Conservation (phyloP, 2,329 filamentous ascomycete species). For the Epichloe scottii region DNA sequence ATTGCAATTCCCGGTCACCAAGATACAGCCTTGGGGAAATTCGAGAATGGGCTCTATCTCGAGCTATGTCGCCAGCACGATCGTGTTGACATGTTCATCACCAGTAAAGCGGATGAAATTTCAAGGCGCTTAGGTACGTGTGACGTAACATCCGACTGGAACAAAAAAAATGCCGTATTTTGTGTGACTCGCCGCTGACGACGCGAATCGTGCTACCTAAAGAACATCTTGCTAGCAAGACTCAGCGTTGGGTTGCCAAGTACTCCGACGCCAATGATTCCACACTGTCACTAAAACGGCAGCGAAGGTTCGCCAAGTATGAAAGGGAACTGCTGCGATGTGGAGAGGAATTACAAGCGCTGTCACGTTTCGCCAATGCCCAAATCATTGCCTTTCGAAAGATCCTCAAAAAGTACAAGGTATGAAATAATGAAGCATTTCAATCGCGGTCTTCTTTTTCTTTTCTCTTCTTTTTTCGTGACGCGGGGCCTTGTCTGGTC, state of each 20-base stretch:
- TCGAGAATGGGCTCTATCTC: slow-evolving; percentile 59
- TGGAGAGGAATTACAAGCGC: slow-evolving; percentile 56
- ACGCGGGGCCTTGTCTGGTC: no score
- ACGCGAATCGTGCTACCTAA: neutral
- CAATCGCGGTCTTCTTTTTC: no score
- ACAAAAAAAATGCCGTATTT: neutral
- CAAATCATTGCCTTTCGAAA: slow-evolving; percentile 70
- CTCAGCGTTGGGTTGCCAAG: slow-evolving; percentile 34
- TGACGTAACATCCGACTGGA: neutral
- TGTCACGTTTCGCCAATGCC: slow-evolving; percentile 60
- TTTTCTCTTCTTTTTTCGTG: no score
- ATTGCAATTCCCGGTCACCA: slow-evolving; percentile 63
- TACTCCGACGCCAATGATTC: slow-evolving; percentile 23
- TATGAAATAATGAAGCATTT: slow-evolving; percentile 11
- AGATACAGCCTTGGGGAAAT: slow-evolving; percentile 44
- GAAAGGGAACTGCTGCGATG: slow-evolving; percentile 42
- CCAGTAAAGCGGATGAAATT: slow-evolving; percentile 70
- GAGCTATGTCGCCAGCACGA: slow-evolving; percentile 66
- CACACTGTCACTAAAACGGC: slow-evolving; percentile 30
- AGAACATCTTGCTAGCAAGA: slow-evolving; percentile 37
- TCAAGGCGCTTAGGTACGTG: slow-evolving; percentile 51
- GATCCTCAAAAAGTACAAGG: slow-evolving; percentile 72
- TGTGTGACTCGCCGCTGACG: neutral
- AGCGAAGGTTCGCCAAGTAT: slow-evolving; percentile 40
- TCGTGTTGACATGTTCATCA: slow-evolving; percentile 65